phyloP scores from a whole-genome alignment of 1,284 basidiomycete species.

The Hypsizygus ulmarius region DNA sequence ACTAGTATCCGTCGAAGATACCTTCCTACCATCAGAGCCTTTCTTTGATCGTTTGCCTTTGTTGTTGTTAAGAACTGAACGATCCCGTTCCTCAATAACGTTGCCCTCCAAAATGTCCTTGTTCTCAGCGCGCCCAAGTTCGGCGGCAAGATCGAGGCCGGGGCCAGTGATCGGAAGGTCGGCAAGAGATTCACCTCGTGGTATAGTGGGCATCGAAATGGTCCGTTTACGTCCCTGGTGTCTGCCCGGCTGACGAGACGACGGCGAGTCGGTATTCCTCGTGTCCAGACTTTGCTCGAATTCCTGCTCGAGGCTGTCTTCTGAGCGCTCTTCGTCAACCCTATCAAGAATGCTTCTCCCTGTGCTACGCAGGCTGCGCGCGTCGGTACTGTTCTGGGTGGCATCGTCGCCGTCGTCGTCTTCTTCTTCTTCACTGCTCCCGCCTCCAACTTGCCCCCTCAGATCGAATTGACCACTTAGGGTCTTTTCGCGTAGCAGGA shows the following conservation, averaged over 20 bases:
- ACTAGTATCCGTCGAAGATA: conserved; percentile 34
- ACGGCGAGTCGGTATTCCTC: conserved; percentile 38
- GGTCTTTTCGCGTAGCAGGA: conserved; percentile 84
- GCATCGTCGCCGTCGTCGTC: conserved; percentile 47
- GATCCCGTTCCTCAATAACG: conserved; percentile 50
- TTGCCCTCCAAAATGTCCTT: conserved; percentile 67
- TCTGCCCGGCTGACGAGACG: conserved; percentile 42
- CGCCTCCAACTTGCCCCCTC: conserved; percentile 61
- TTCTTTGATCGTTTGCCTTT: conserved; percentile 59
- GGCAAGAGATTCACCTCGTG: conserved; percentile 72
- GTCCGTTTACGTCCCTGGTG: conserved; percentile 50
- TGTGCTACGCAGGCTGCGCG: conserved; percentile 56
- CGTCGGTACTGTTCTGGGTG: conserved; percentile 41
- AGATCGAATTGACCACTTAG: conserved; percentile 83
- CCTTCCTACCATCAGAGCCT: conserved; percentile 36
- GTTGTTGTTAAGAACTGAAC: conserved; percentile 38
- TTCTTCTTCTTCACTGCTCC: conserved; percentile 43
- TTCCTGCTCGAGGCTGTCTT: conserved; percentile 35
- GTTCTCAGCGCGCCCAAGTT: conserved; percentile 85
- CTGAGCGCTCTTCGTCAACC: conserved; percentile 52
- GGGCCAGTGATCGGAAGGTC: conserved; percentile 80
- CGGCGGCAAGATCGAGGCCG: conserved; percentile 87
- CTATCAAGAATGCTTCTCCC: conserved; percentile 52
- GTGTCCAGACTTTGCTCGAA: conserved; percentile 37
- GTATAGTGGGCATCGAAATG: conserved; percentile 43